Evolutionary conservation across 2,329 filamentous ascomycete species (phyloP).

Genomic region (Epichloe bromicola): DNA sequence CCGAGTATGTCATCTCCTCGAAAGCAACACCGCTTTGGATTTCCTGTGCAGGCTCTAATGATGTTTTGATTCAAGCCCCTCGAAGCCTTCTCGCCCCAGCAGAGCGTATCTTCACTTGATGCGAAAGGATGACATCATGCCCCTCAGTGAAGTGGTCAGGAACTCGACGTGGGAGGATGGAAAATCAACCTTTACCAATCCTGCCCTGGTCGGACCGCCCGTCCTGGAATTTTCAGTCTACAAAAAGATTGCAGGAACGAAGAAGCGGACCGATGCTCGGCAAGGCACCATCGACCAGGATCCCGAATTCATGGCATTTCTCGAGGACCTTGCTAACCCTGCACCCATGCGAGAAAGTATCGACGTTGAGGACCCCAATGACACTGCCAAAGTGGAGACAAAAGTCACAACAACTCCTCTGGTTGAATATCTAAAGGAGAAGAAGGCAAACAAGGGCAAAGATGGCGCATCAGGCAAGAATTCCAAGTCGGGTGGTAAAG

Average conservation of each 20-base stretch:
- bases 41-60: constrained; percentile 4
- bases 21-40: background rate
- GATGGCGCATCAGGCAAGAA: constrained; percentile 30
- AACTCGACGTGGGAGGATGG: constrained; percentile 65
- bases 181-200: constrained; percentile 58
- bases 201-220: constrained; percentile 65
- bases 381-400: constrained; percentile 32
- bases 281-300: constrained; percentile 96
- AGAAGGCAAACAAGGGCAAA: constrained; percentile 65
- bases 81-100: constrained; percentile 71
- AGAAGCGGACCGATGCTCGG: constrained; percentile 65
- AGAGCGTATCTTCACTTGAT: constrained; percentile 73
- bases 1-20: constrained; percentile 47
- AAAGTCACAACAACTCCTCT: constrained; percentile 75
- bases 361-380: constrained; percentile 29
- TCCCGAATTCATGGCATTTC: constrained; percentile 85
- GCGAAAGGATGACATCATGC: constrained; percentile 52
- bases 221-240: constrained; percentile 72
- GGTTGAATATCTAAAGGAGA: constrained; percentile 81
- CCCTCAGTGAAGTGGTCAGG: constrained; percentile 59
- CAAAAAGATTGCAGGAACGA: constrained; percentile 65
- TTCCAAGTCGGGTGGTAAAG: constrained; percentile 41
- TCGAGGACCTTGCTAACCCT: constrained; percentile 73
- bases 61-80: constrained; percentile 39
- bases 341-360: constrained; percentile 29